These are phyloP conservation scores for Alternaria atra DNA, from an alignment of 2,329 filamentous ascomycete genomes.

Conservation along the genomic window DNA sequence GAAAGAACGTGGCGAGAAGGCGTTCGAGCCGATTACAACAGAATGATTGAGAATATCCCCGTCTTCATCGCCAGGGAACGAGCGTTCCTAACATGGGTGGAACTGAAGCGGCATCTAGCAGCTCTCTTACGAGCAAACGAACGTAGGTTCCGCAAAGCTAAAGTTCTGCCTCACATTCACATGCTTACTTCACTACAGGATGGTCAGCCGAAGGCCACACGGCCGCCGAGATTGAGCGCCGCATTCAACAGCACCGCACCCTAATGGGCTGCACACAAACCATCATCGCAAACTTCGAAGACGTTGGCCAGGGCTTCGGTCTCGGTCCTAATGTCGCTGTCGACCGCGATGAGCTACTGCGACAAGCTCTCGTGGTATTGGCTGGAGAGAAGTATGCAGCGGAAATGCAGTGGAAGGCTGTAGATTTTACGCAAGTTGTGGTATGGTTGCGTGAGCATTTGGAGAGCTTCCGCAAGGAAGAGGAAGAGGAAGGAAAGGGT, in stretches of 20 bases:
- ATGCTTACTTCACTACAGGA: constrained; percentile 29
- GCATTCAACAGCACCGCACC: constrained; percentile 45
- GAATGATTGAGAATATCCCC: constrained; percentile 37
- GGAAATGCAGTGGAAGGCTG: constrained; percentile 43
- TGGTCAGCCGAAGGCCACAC: constrained; percentile 43
- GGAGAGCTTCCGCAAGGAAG: constrained; percentile 36
- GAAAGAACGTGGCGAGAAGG: constrained; percentile 45
- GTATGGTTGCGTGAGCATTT: constrained; percentile 41
- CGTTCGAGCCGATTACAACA: constrained; percentile 38
- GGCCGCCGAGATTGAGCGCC: constrained; percentile 41
- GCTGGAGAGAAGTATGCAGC: constrained; percentile 43
- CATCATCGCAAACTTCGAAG: constrained; percentile 43
- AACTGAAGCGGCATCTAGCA: constrained; percentile 45
- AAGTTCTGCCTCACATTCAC: constrained; percentile 1
- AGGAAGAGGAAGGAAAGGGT: constrained; percentile 40
- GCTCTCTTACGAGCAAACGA: constrained; percentile 45
- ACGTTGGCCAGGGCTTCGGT: constrained; percentile 38
- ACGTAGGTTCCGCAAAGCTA: constrained; percentile 31
- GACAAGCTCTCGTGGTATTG: constrained; percentile 45
- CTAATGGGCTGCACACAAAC: constrained; percentile 46
- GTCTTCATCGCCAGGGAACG: constrained; percentile 46
- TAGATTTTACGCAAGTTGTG: constrained; percentile 43
- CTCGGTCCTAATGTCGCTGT: constrained; percentile 27
- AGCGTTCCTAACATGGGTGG: constrained; percentile 48
- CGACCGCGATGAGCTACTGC: constrained; percentile 43